Conservation (phyloP, 1,139 yeast species). For the Saccharomyces hybrid region DNA sequence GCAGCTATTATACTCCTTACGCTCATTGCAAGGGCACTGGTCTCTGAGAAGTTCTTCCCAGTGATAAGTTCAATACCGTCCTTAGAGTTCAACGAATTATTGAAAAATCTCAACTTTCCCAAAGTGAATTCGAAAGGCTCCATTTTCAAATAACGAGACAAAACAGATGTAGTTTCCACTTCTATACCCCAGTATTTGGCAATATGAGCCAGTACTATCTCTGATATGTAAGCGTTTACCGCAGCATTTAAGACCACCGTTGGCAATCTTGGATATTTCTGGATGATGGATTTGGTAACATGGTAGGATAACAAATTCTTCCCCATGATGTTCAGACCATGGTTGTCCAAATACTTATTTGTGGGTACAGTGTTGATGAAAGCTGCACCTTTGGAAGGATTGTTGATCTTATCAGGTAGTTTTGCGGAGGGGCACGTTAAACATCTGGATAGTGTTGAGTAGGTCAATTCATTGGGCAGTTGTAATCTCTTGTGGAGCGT, state of each 20-base stretch:
- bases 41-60: constrained; percentile 20
- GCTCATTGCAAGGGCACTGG: constrained; percentile 42
- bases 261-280: constrained; percentile 85
- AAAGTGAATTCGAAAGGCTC: constrained; percentile 57
- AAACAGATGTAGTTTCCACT: constrained; percentile 53
- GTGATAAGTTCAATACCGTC: constrained; percentile 30
- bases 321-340: constrained; percentile 77
- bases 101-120: constrained; percentile 54
- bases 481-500: constrained; percentile 76
- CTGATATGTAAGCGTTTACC: constrained; percentile 64
- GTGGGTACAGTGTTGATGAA: constrained; percentile 30
- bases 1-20: constrained; percentile 72
- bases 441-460: constrained; percentile 71
- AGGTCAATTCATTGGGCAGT: constrained; percentile 48
- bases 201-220: constrained; percentile 51
- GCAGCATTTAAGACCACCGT: constrained; percentile 67
- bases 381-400: constrained; percentile 13
- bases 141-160: constrained; percentile 61
- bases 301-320: constrained; percentile 68
- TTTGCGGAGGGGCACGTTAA: constrained; percentile 47
- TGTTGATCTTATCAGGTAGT: constrained; percentile 21
- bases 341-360: constrained; percentile 56
- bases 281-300: constrained; percentile 62
- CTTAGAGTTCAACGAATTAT: constrained; percentile 22
- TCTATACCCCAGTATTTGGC: constrained; percentile 88